Percentiles rank a stretch among this genome's conserved stretches.
phyloP scores from a whole-genome alignment of 2,329 filamentous ascomycete genomes.

The Zopfia rhizophila region DNA sequence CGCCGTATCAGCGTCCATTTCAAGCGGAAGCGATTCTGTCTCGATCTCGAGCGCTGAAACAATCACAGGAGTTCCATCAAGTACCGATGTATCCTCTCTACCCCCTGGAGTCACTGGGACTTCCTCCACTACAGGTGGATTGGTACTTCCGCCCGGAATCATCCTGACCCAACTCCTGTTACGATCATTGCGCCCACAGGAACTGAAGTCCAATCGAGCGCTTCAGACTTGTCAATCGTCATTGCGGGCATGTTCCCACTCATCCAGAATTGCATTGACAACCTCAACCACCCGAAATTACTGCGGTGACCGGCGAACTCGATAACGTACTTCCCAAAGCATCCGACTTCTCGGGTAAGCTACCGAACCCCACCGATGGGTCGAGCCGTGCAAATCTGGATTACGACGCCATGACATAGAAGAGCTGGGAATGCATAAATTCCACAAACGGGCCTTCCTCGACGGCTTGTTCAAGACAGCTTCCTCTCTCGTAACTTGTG shows the following conservation, averaged over 20 bases:
- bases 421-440: no score
- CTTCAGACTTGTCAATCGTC: constrained; percentile 14
- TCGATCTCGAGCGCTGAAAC: not conserved
- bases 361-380: constrained; percentile 9
- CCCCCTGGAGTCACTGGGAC: constrained; percentile 4
- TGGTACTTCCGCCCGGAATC: constrained; percentile 10
- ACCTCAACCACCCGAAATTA: constrained; percentile 5
- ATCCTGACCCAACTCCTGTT: constrained; percentile 5
- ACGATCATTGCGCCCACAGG: constrained; percentile 4
- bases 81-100: not conserved
- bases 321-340: constrained; percentile 13
- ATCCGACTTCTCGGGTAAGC: constrained; percentile 10
- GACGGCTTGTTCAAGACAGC: constrained; percentile 17
- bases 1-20: not conserved
- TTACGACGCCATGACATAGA: not conserved
- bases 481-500: constrained; percentile 13
- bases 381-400: constrained; percentile 15
- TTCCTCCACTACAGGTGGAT: constrained; percentile 1
- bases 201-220: constrained; percentile 13
- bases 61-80: constrained; percentile 4
- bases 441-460: constrained; percentile 11
- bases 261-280: constrained; percentile 10
- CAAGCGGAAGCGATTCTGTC: not conserved
- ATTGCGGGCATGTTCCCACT: constrained; percentile 14
- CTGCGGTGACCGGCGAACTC: constrained; percentile 6